phyloP scores from a whole-genome alignment of 2,329 filamentous ascomycete species.

The Torrubiella hemipterigena region DNA sequence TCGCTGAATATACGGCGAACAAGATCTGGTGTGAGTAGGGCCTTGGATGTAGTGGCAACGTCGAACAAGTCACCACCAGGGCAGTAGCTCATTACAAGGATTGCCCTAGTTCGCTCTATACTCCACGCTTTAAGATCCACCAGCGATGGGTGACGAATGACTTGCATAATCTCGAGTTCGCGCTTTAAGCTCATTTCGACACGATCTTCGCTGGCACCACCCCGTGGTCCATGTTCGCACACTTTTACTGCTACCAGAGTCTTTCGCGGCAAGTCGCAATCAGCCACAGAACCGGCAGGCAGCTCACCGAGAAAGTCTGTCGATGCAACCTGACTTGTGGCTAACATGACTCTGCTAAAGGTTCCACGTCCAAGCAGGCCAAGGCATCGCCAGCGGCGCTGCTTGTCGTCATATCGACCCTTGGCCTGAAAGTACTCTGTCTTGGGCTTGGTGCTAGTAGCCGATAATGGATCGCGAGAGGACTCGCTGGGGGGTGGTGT shows the following conservation, averaged over 20 bases:
- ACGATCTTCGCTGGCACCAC: constrained; percentile 83
- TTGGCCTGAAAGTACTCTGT: constrained; percentile 59
- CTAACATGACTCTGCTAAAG: constrained; percentile 88
- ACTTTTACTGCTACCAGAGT: constrained; percentile 90
- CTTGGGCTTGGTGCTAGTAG: constrained; percentile 28
- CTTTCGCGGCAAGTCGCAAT: constrained; percentile 42
- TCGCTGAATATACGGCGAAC: constrained; percentile 84
- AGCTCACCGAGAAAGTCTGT: constrained; percentile 30
- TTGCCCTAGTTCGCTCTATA: constrained; percentile 67
- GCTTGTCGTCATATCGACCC: constrained; percentile 55
- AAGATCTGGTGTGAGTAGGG: constrained; percentile 54
- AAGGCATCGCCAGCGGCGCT: constrained; percentile 67
- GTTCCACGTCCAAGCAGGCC: constrained; percentile 81
- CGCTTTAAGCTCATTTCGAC: constrained; percentile 89
- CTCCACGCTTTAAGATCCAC: constrained; percentile 88
- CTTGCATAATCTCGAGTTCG: constrained; percentile 87
- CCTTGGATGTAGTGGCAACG: constrained; percentile 62
- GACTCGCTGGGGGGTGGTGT: constrained; percentile 77
- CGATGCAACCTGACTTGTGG: constrained; percentile 59
- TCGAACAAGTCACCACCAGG: constrained; percentile 93
- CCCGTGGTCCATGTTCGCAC: constrained; percentile 86
- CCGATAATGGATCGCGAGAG: constrained; percentile 33
- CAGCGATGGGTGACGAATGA: constrained; percentile 77
- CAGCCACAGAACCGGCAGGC: constrained; percentile 20
- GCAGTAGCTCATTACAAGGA: constrained; percentile 83